Base-by-base conservation (phyloP, 75 land plant species). In the Pinus albicaulis region DNA sequence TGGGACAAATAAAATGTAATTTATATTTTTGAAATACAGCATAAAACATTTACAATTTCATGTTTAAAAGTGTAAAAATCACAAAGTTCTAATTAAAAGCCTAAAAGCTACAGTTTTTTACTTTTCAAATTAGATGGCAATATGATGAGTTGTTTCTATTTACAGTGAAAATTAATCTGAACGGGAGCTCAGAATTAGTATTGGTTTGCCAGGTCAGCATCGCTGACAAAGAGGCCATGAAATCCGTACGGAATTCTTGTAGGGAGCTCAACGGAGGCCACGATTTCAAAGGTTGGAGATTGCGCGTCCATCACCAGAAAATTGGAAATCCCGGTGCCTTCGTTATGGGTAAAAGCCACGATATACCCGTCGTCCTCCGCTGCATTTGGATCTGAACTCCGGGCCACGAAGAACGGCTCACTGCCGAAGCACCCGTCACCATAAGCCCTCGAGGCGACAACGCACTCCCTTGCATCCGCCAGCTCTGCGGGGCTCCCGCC, bases 221-320 rank as follows among this genome's bases (percentile, higher is more conserved):
- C 52, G 52, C 52, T 44, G 7, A 95, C 84, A 55, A 95, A 95
- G 17, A 83, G 77, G 4, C 98, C 98, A 44, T 95, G 98, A 55
- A 95, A 92, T 1, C 98, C 98, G 76, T 86, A 87, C 24, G 98
- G 98, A 56, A 95, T 92, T 26, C 95, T 72, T 19, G 59, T 65
- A 1, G 98, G 98, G 63, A 95, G 84, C 78, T 77, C 77, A 15
- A 95, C 85, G 5, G 82, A 66, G 1, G 95, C 98, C 72, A 92
- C 86, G 14, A 89, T 56, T 0, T 89, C 86, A 7, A 95, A 80
- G 13, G 74, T 52, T 12, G 95, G 93, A 14, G 95, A 87, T 72
- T 76, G 80, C 4, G 98, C 95, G 61, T 95, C 98, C 95, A 95
- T 85, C 57, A 93, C 92, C 77, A 90, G 34, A 63, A 95, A 89